Evolutionary conservation across 1,139 yeast species (phyloP).

Genomic region (Candida buenavistaensis): DNA sequence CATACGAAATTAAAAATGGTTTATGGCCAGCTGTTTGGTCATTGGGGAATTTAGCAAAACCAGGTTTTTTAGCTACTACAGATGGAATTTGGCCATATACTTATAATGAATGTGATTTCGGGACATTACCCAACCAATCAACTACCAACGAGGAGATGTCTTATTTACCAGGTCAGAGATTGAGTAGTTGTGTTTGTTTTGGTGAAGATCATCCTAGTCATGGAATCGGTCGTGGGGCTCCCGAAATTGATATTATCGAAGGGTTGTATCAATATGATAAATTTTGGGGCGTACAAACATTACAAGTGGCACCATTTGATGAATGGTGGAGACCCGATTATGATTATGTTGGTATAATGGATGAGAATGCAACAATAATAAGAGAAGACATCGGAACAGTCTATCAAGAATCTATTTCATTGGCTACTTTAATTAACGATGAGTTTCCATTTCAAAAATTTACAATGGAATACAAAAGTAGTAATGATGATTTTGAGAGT

Average conservation of each 20-base stretch:
- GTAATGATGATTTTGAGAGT: slow-evolving; percentile 18
- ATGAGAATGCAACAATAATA: slow-evolving; percentile 23
- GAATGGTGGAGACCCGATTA: slow-evolving; percentile 37
- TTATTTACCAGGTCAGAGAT: slow-evolving; percentile 30
- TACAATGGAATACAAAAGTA: slow-evolving; percentile 27
- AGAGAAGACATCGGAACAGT: slow-evolving; percentile 32
- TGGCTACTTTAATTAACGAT: slow-evolving; percentile 22
- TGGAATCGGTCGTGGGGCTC: slow-evolving; percentile 34
- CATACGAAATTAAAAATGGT: slow-evolving; percentile 24
- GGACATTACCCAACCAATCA: slow-evolving; percentile 31
- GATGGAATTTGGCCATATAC: slow-evolving; percentile 38
- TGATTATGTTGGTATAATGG: slow-evolving; percentile 22
- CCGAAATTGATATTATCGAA: slow-evolving; percentile 34
- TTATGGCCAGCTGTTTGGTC: slow-evolving; percentile 38
- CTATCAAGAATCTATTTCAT: slow-evolving; percentile 32
- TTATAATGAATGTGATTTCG: slow-evolving; percentile 31
- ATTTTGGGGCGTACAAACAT: slow-evolving; percentile 28
- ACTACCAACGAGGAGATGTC: slow-evolving; percentile 29
- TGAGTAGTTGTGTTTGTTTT: slow-evolving; percentile 25
- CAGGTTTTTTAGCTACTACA: slow-evolving; percentile 31
- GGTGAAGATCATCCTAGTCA: slow-evolving; percentile 32
- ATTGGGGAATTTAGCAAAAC: slow-evolving; percentile 31
- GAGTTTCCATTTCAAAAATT: slow-evolving; percentile 24
- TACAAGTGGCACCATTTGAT: slow-evolving; percentile 36
- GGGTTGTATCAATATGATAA: slow-evolving; percentile 24